Evolutionary conservation across 2,329 filamentous ascomycete genomes (phyloP).

Genomic region (Botrytis medusae): DNA sequence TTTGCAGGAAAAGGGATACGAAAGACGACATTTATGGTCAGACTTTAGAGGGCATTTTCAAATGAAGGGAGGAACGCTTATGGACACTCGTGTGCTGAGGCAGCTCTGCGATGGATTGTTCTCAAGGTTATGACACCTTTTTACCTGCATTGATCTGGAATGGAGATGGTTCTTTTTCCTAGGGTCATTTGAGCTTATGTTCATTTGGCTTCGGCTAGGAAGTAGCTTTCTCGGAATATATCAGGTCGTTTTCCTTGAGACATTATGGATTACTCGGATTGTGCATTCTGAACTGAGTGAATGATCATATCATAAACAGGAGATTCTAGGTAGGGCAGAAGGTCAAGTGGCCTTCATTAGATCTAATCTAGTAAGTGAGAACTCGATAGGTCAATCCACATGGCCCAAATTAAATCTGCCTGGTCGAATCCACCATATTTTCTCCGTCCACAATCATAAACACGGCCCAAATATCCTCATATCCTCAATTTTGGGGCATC

Average conservation of each 20-base stretch:
- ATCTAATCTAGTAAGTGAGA: neutral
- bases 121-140: slow-evolving; percentile 15
- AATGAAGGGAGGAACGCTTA: slow-evolving; percentile 19
- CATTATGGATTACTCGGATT: neutral
- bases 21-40: slow-evolving; percentile 16
- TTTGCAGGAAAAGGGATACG: slow-evolving; percentile 21
- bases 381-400: neutral
- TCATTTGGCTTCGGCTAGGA: slow-evolving; percentile 18
- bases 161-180: slow-evolving; percentile 18
- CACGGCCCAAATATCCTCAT: neutral
- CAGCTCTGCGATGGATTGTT: slow-evolving; percentile 19
- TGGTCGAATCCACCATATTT: neutral
- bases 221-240: slow-evolving; percentile 24
- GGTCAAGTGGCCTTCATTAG: neutral
- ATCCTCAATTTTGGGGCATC: neutral
- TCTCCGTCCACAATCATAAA: neutral
- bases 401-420: neutral
- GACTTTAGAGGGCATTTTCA: slow-evolving; percentile 20
- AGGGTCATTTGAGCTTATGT: slow-evolving; percentile 15
- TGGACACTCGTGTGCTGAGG: slow-evolving; percentile 21
- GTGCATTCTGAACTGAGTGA: slow-evolving; percentile 1
- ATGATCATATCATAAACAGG: slow-evolving; percentile 10
- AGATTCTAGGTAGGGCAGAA: neutral
- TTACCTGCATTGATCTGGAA: slow-evolving; percentile 22
- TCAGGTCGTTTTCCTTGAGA: slow-evolving; percentile 21